These are phyloP conservation scores for Paramyrothecium roridum DNA, from an alignment of 2,329 filamentous ascomycete genomes.

Conservation along the genomic window DNA sequence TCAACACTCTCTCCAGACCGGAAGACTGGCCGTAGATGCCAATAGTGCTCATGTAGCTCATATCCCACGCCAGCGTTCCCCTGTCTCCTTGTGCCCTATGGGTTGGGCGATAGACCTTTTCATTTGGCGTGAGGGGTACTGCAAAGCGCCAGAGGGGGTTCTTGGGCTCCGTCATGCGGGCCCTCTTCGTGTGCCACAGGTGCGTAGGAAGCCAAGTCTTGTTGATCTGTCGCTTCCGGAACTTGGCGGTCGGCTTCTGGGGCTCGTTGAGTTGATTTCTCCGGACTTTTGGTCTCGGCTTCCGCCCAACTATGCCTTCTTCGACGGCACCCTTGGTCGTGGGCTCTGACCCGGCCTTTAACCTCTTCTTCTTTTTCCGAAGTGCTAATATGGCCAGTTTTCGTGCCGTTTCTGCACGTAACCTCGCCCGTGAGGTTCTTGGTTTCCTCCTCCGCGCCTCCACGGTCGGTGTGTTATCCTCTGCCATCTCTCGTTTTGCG, in stretches of 20 bases:
- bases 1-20: conserved; percentile 65
- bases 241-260: conserved; percentile 58
- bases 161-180: conserved; percentile 78
- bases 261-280: conserved; percentile 65
- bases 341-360: conserved; percentile 16
- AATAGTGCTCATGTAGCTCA: conserved; percentile 89
- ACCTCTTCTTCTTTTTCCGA: conserved; percentile 45
- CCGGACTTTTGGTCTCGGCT: conserved; percentile 62
- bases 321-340: conserved; percentile 6
- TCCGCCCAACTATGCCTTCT: conserved; percentile 14
- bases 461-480: conserved; percentile 87
- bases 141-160: conserved; percentile 88
- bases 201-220: conserved; percentile 97
- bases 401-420: conserved; percentile 75
- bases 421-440: conserved; percentile 50
- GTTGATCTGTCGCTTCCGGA: conserved; percentile 77
- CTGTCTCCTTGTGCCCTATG: conserved; percentile 74
- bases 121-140: conserved; percentile 78
- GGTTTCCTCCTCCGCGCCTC: conserved; percentile 62
- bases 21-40: conserved; percentile 65
- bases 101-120: conserved; percentile 85
- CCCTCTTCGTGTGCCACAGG: conserved; percentile 88
- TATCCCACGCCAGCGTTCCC: conserved; percentile 86
- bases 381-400: conserved; percentile 62
- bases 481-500: conserved; percentile 71